Percentiles rank a stretch among this genome's conserved stretches.
Evolutionary conservation across 176 grass and related monocot genomes (phyloP).

Genomic region (Tillandsia fasciculata): DNA sequence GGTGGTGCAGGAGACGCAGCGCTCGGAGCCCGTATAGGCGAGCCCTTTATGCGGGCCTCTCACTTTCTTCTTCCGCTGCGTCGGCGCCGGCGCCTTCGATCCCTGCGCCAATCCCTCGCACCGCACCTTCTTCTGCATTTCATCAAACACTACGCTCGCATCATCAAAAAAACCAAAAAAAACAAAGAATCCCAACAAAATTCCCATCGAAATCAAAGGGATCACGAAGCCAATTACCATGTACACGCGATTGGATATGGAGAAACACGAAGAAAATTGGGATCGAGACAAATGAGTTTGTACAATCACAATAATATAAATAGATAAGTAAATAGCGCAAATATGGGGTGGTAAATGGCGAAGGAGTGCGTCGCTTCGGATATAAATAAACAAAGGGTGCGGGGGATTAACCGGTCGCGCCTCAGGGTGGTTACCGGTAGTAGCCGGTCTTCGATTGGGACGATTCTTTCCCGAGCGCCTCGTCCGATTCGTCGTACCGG

Average conservation of each 20-base stretch:
- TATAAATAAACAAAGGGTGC: background rate
- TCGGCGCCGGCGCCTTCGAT: background rate
- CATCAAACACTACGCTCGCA: background rate
- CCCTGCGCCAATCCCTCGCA: background rate
- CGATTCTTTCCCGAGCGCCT: background rate
- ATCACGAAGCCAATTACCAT: background rate
- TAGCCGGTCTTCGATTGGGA: background rate
- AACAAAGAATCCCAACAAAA: background rate
- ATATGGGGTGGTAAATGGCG: background rate
- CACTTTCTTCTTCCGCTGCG: background rate
- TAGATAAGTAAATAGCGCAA: background rate
- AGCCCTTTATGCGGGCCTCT: background rate
- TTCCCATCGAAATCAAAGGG: background rate
- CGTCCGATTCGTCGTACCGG: background rate
- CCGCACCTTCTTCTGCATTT: slow-evolving; percentile 3
- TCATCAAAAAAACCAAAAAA: background rate
- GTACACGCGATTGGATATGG: background rate
- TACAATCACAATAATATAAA: background rate
- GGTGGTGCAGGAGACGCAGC: slow-evolving; percentile 35
- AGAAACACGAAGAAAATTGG: background rate
- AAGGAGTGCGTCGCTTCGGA: background rate
- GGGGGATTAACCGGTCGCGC: background rate
- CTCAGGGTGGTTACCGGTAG: background rate
- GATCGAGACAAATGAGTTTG: background rate
- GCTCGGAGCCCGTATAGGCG: slow-evolving; percentile 1